Percentiles rank a stretch among this genome's conserved stretches.
phyloP scores from a whole-genome alignment of 495 filamentous ascomycete genomes.

The Penicillium bovifimosum region DNA sequence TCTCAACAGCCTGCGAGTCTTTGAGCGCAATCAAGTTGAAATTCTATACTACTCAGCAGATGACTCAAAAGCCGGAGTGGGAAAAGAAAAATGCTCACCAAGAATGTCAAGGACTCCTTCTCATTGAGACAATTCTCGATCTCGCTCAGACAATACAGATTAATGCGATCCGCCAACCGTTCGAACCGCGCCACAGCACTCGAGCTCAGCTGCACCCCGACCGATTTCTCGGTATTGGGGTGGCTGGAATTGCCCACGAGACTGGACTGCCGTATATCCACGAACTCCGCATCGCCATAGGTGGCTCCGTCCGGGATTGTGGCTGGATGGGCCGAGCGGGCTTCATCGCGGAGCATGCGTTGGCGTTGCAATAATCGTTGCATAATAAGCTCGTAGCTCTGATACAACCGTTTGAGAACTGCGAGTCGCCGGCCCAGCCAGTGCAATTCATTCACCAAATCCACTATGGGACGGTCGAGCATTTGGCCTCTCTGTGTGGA shows the following conservation, averaged over 20 bases:
- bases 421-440: constrained; percentile 62
- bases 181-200: constrained; percentile 70
- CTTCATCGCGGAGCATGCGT: constrained; percentile 37
- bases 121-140: constrained; percentile 74
- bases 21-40: constrained; percentile 86
- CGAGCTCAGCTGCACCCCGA: constrained; percentile 56
- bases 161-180: constrained; percentile 67
- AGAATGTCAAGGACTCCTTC: constrained; percentile 69
- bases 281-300: constrained; percentile 25
- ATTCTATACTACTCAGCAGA: constrained; percentile 48
- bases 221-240: constrained; percentile 24
- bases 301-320: constrained; percentile 21
- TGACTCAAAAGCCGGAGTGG: neutral
- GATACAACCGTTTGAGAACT: constrained; percentile 68
- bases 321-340: constrained; percentile 17
- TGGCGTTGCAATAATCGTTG: constrained; percentile 59
- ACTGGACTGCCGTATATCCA: constrained; percentile 27
- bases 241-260: constrained; percentile 22
- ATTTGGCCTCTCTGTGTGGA: constrained; percentile 48
- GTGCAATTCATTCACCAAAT: constrained; percentile 66
- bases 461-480: constrained; percentile 53
- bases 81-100: constrained; percentile 38
- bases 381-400: constrained; percentile 75
- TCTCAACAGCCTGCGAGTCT: constrained; percentile 72
- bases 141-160: constrained; percentile 73